A percentile compares a stretch with the other conserved stretches of the same genome.
phyloP scores from a whole-genome alignment of 805 yeast species.

The Candida tammaniensis region DNA sequence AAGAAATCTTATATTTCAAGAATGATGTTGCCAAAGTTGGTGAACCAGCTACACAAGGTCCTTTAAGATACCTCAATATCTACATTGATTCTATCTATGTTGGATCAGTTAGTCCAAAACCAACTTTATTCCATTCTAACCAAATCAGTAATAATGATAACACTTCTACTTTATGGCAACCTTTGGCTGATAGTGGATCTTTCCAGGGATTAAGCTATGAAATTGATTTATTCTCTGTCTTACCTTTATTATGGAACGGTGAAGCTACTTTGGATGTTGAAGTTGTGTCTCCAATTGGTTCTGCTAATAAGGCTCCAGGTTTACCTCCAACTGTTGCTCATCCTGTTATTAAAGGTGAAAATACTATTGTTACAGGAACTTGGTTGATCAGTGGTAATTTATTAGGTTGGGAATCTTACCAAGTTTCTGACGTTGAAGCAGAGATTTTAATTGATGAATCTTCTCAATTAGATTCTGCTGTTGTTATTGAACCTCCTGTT shows the following conservation, averaged over 20 bases:
- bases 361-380: conserved; percentile 14
- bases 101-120: conserved; percentile 25
- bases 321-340: conserved; percentile 15
- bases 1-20: conserved; percentile 20
- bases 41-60: conserved; percentile 16
- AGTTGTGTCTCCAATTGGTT: conserved; percentile 23
- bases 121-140: conserved; percentile 26
- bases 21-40: conserved; percentile 14
- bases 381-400: conserved; percentile 28
- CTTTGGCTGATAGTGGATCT: conserved; percentile 25
- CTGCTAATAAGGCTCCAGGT: conserved; percentile 14
- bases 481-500: conserved; percentile 21
- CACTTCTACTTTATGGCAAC: conserved; percentile 18
- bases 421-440: conserved; percentile 17
- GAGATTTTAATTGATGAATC: conserved; percentile 15
- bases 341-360: conserved; percentile 16
- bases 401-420: conserved; percentile 21
- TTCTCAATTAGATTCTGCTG: conserved; percentile 17
- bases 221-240: conserved; percentile 22
- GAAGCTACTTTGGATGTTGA: conserved; percentile 19
- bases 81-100: conserved; percentile 19
- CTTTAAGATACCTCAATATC: conserved; percentile 24
- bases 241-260: conserved; percentile 26
- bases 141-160: conserved; percentile 12
- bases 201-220: conserved; percentile 26